These are phyloP conservation scores for Penicillium flavigenum DNA, from an alignment of 495 filamentous ascomycete species.

Conservation along the genomic window DNA sequence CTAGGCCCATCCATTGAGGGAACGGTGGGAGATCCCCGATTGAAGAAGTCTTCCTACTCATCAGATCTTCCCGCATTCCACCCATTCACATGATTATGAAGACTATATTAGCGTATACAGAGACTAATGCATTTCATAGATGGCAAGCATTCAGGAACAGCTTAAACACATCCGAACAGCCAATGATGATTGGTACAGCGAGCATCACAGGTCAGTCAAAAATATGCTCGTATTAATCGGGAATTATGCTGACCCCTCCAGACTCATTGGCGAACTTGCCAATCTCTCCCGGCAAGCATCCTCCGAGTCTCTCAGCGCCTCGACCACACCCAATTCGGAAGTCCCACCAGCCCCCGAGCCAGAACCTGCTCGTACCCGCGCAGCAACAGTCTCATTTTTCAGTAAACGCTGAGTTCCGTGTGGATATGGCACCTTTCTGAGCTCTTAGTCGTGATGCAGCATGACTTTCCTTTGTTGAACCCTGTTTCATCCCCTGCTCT, in stretches of 20 bases:
- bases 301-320: constrained; percentile 34
- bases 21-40: constrained; percentile 53
- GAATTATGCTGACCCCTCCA: constrained; percentile 17
- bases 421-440: constrained; percentile 1
- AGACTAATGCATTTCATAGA: constrained; percentile 38
- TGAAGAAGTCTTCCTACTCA: constrained; percentile 34
- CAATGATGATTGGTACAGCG: constrained; percentile 48
- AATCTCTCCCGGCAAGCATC: constrained; percentile 40
- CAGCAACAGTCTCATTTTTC: constrained; percentile 16
- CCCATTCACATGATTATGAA: constrained; percentile 35
- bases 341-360: constrained; percentile 22
- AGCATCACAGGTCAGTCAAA: constrained; percentile 42
- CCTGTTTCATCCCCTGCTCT: constrained; percentile 30
- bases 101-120: constrained; percentile 19
- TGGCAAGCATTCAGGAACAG: constrained; percentile 54
- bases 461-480: constrained; percentile 28
- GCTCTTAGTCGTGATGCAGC: constrained; percentile 13
- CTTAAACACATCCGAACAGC: constrained; percentile 49
- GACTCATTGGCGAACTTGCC: constrained; percentile 45
- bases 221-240: neutral
- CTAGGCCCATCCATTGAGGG: constrained; percentile 55
- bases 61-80: constrained; percentile 38
- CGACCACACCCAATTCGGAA: constrained; percentile 37
- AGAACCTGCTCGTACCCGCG: constrained; percentile 19
- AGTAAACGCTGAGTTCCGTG: constrained; percentile 8